Evolutionary conservation across 2,329 filamentous ascomycete genomes (phyloP).

Genomic region (Ophiosphaerella herpotricha): DNA sequence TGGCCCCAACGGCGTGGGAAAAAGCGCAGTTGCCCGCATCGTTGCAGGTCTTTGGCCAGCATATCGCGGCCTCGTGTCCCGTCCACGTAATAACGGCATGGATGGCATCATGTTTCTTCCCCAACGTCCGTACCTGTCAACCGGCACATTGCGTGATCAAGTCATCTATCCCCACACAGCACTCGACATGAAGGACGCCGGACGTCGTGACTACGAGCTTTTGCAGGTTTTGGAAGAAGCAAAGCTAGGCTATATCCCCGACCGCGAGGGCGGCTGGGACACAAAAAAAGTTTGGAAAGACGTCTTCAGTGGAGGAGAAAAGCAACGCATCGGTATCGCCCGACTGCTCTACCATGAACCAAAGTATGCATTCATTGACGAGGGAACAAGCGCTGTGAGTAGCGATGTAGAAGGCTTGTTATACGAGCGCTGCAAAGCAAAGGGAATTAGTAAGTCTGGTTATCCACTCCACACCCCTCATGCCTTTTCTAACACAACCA

Average conservation of each 20-base stretch:
- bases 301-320: slow-evolving; percentile 94
- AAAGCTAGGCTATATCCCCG: slow-evolving; percentile 83
- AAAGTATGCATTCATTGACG: slow-evolving; percentile 90
- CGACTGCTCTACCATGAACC: slow-evolving; percentile 93
- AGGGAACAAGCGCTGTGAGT: slow-evolving; percentile 92
- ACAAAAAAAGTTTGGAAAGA: slow-evolving; percentile 98
- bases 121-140: slow-evolving; percentile 88
- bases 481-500: neutral
- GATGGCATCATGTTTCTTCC: slow-evolving; percentile 99
- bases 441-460: slow-evolving; percentile 78
- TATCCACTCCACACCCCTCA: neutral
- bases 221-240: slow-evolving; percentile 80
- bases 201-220: slow-evolving; percentile 77
- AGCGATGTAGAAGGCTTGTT: slow-evolving; percentile 92
- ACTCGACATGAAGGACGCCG: slow-evolving; percentile 85
- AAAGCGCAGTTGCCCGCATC: slow-evolving; percentile 84
- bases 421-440: slow-evolving; percentile 91
- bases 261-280: slow-evolving; percentile 95
- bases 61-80: slow-evolving; percentile 88
- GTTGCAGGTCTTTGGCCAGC: slow-evolving; percentile 94
- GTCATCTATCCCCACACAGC: slow-evolving; percentile 97
- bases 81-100: slow-evolving; percentile 76
- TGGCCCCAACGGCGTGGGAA: slow-evolving; percentile 92
- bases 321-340: slow-evolving; percentile 92
- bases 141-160: slow-evolving; percentile 92